phyloP scores from a whole-genome alignment of 257 asterid genomes.

The Penstemon barbatus region DNA sequence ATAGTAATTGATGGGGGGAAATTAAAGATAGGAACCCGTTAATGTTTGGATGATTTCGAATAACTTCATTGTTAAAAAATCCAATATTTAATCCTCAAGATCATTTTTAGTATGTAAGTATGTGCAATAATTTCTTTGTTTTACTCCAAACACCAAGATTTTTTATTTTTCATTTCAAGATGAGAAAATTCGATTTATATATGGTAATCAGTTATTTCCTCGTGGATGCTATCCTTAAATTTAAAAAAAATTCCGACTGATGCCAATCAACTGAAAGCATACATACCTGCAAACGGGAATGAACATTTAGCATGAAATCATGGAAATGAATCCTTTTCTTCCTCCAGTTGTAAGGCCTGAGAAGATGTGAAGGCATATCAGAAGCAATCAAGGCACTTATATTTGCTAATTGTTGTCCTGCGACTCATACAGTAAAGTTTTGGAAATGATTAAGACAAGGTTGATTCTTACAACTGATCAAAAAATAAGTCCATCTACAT shows the following conservation, averaged over 20 bases:
- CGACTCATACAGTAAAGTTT: slow-evolving; percentile 41
- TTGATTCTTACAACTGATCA: slow-evolving; percentile 64
- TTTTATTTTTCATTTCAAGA: not conserved
- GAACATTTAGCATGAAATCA: slow-evolving; percentile 90
- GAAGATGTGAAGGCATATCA: slow-evolving; percentile 16
- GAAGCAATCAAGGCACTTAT: slow-evolving; percentile 18
- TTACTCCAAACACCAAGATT: no score
- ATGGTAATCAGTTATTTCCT: not conserved
- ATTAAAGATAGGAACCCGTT: no score
- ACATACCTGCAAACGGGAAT: slow-evolving; percentile 82
- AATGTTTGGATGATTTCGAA: not conserved
- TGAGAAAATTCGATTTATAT: not conserved
- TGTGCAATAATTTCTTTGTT: no score
- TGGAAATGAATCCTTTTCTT: slow-evolving; percentile 96
- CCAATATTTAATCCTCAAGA: no score
- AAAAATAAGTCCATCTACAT: slow-evolving; percentile 93
- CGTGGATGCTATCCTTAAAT: not conserved
- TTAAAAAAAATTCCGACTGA: not conserved
- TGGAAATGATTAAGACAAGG: slow-evolving; percentile 13
- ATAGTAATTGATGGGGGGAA: not conserved
- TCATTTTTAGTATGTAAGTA: no score
- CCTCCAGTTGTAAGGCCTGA: slow-evolving; percentile 87
- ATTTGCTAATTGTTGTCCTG: slow-evolving; percentile 45
- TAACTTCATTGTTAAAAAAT: no score
- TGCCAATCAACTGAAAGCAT: slow-evolving; percentile 8